Percentiles rank a stretch among this genome's conserved stretches.
Conservation (phyloP, 495 filamentous ascomycete genomes). For the Penicillium salamii region DNA sequence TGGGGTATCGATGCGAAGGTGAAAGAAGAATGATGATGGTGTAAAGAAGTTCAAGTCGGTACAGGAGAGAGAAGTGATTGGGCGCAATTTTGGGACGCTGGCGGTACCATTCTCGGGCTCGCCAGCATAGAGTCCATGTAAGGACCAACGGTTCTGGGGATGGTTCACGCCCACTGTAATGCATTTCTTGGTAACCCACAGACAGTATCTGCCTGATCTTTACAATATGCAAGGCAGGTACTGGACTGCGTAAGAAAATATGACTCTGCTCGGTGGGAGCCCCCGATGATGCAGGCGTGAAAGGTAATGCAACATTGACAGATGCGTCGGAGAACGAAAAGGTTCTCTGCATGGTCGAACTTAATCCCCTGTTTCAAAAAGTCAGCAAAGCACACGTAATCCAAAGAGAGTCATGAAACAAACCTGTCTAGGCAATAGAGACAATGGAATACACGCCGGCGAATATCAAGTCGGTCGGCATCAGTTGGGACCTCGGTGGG, state of each 20-base stretch:
- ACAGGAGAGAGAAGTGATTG: constrained; percentile 59
- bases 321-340: constrained; percentile 92
- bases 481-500: constrained; percentile 60
- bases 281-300: constrained; percentile 30
- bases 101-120: constrained; percentile 66
- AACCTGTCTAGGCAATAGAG: constrained; percentile 85
- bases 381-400: constrained; percentile 2
- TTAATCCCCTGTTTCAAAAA: constrained; percentile 60
- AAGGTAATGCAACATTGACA: constrained; percentile 63
- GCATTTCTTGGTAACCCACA: constrained; percentile 75
- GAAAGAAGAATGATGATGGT: constrained; percentile 81
- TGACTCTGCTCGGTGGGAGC: constrained; percentile 32
- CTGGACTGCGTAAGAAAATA: constrained; percentile 49
- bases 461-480: constrained; percentile 64
- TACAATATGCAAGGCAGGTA: constrained; percentile 61
- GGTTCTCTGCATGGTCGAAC: constrained; percentile 71
- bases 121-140: constrained; percentile 60
- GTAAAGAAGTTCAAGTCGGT: constrained; percentile 80
- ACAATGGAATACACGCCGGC: constrained; percentile 79
- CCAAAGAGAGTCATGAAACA: constrained; percentile 9
- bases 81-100: constrained; percentile 56
- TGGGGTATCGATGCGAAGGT: constrained; percentile 63
- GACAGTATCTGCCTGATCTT: constrained; percentile 76
- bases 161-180: constrained; percentile 64
- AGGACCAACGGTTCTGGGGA: constrained; percentile 57